Conservation (phyloP, 2,329 filamentous ascomycete genomes). For the Berkeleyomyces rouxiae region DNA sequence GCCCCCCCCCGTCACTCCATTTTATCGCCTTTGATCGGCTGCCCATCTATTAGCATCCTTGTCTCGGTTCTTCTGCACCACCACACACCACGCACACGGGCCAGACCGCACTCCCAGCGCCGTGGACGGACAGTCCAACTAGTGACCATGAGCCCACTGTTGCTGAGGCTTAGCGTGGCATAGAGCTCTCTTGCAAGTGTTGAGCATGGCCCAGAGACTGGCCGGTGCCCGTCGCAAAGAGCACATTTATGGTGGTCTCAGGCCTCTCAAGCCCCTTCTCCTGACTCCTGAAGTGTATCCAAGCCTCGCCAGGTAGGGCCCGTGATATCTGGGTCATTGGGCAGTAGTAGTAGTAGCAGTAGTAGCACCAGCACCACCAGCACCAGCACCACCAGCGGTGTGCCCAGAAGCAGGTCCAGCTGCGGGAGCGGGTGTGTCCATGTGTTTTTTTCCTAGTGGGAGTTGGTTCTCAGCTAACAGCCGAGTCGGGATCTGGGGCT, state of each 20-base stretch:
- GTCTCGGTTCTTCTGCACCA: background rate
- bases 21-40: background rate
- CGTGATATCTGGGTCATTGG: background rate
- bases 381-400: too few species aligned
- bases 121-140: background rate
- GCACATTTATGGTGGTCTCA: background rate
- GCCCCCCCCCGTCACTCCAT: background rate
- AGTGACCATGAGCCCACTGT: background rate
- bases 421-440: background rate
- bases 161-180: slow-evolving; percentile 1
- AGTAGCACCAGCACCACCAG: too few species aligned
- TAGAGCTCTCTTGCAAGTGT: background rate
- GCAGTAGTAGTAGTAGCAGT: too few species aligned
- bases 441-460: background rate
- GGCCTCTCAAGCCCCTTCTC: slow-evolving; percentile 1
- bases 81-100: background rate
- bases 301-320: background rate
- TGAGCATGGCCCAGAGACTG: background rate
- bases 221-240: background rate
- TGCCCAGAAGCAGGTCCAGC: too few species aligned
- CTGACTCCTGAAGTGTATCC: background rate
- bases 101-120: background rate
- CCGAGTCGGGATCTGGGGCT: background rate
- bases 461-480: background rate
- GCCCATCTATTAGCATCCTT: background rate